Percentiles rank a stretch among this genome's conserved stretches.
phyloP scores from a whole-genome alignment of 768 basidiomycete genomes.

The Galerina marginata region DNA sequence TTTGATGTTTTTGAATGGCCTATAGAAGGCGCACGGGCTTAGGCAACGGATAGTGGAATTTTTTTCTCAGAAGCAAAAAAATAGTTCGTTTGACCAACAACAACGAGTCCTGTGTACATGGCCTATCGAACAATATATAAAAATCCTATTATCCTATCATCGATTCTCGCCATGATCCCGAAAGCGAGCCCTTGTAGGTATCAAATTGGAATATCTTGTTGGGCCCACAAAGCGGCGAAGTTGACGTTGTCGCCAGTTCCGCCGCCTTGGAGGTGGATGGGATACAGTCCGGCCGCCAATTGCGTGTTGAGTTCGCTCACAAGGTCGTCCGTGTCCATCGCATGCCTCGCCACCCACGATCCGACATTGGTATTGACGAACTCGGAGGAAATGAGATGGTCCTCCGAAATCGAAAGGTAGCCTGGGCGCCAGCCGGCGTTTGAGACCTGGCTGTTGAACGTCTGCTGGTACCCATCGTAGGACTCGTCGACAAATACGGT shows the following conservation, averaged over 20 bases:
- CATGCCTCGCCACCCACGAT: conserved; percentile 6
- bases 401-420: conserved; percentile 5
- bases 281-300: background rate
- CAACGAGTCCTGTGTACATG: too few relatives aligned
- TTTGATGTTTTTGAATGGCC: too few relatives aligned
- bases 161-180: too few relatives aligned
- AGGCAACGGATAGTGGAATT: too few relatives aligned
- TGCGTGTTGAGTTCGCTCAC: background rate
- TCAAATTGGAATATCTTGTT: conserved; percentile 4
- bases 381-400: conserved; percentile 2
- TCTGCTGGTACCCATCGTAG: background rate
- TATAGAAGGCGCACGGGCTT: too few relatives aligned
- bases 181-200: too few relatives aligned
- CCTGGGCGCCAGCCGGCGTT: conserved; percentile 4
- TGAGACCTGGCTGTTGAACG: background rate
- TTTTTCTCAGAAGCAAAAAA: too few relatives aligned
- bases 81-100: too few relatives aligned
- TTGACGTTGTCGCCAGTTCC: conserved; percentile 6
- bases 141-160: too few relatives aligned
- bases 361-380: conserved; percentile 7
- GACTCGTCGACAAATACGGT: background rate
- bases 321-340: background rate
- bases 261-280: conserved; percentile 6
- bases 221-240: conserved; percentile 4
- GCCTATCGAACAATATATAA: too few relatives aligned